Percentiles rank a stretch among this genome's conserved stretches.
Conservation (phyloP, 2,329 filamentous ascomycete genomes). For the Pseudogymnoascus sp. region DNA sequence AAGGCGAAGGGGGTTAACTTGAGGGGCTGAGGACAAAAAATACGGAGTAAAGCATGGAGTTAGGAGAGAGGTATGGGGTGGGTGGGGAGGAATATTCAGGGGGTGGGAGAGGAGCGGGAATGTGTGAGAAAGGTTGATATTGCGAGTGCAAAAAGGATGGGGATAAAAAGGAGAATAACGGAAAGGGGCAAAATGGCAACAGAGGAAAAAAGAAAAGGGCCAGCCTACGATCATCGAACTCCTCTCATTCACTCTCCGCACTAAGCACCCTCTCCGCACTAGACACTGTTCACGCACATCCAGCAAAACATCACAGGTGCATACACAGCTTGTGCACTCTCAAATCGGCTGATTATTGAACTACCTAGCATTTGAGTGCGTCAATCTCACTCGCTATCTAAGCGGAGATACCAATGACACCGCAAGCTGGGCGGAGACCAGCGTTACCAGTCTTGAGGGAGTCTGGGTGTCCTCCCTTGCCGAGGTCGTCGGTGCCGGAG, state of each 20-base stretch:
- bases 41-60: neutral
- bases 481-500: constrained; percentile 92
- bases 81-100: neutral
- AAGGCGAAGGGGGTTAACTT: too few relatives aligned
- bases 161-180: neutral
- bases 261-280: neutral
- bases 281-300: neutral
- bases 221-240: neutral
- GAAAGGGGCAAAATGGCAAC: neutral
- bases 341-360: neutral
- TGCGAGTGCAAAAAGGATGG: neutral
- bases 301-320: neutral
- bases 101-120: neutral
- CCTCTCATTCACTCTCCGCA: neutral
- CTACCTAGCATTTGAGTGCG: constrained; percentile 1
- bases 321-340: neutral
- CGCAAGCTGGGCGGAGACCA: constrained; percentile 86
- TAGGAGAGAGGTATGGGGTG: neutral
- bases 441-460: constrained; percentile 98
- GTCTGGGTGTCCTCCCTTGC: constrained; percentile 84
- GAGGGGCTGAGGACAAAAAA: neutral
- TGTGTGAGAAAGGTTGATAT: neutral
- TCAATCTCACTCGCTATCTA: constrained; percentile 38
- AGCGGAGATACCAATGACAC: constrained; percentile 83
- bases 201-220: neutral